Conservation (phyloP, 176 grass and related monocot species). For the Dactylis glomerata region DNA sequence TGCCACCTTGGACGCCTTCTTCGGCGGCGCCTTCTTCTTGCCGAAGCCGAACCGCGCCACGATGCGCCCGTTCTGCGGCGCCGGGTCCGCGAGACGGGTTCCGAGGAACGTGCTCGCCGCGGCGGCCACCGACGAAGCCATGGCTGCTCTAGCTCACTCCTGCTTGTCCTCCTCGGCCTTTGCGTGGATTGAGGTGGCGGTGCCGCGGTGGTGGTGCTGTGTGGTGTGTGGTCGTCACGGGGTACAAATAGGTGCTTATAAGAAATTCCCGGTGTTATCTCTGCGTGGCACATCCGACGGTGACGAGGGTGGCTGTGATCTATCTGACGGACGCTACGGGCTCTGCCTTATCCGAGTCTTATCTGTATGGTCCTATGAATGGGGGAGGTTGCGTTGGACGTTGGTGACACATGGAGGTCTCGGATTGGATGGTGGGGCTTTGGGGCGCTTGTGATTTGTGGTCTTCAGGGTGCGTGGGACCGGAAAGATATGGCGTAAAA, state of each 20-base stretch:
- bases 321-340: conserved; percentile 54
- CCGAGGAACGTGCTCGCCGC: conserved; percentile 83
- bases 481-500: conserved; percentile 38
- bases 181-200: neutral
- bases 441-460: conserved; percentile 24
- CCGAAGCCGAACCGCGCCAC: conserved; percentile 71
- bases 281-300: conserved; percentile 52
- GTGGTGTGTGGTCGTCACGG: conserved; percentile 38
- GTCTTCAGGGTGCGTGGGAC: conserved; percentile 14
- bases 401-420: conserved; percentile 42
- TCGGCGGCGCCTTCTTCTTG: conserved; percentile 40
- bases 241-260: conserved; percentile 52
- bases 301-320: conserved; percentile 36
- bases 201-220: conserved; percentile 4
- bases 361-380: conserved; percentile 50
- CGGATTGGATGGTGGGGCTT: conserved; percentile 33
- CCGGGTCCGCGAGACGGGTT: conserved; percentile 57
- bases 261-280: conserved; percentile 51
- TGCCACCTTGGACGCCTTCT: conserved; percentile 39
- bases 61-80: conserved; percentile 54
- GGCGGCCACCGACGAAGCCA: conserved; percentile 73
- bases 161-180: neutral
- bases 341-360: conserved; percentile 76
- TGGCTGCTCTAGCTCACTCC: conserved; percentile 16
- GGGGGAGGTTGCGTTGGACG: conserved; percentile 2